Conservation (phyloP, 129 eudicot species). For the Daucus carota region DH1_v3.0 NC_030386.2:20241501-20242000, state of each 20-base stretch:
- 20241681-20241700: constrained; percentile 17
- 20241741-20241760: constrained; percentile 16
- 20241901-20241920: constrained; percentile 5
- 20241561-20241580: constrained; percentile 35
- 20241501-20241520: constrained; percentile 56
- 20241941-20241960: constrained; percentile 12
- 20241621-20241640: constrained; percentile 1
- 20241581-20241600: constrained; percentile 31
- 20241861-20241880: neutral
- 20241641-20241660: too few species aligned
- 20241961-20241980: constrained; percentile 14
- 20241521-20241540: constrained; percentile 29
- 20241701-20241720: constrained; percentile 11
- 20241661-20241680: too few species aligned
- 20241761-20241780: constrained; percentile 16
- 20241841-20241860: neutral
- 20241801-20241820: constrained; percentile 4
- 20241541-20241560: constrained; percentile 22
- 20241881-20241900: neutral
- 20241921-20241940: constrained; percentile 1
- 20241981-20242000: neutral
- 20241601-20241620: constrained; percentile 35
- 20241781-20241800: neutral
- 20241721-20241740: constrained; percentile 2
- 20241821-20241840: neutral